These are phyloP conservation scores for Lepidium didymum DNA, from an alignment of 345 rosid species.

Conservation along the genomic window DNA sequence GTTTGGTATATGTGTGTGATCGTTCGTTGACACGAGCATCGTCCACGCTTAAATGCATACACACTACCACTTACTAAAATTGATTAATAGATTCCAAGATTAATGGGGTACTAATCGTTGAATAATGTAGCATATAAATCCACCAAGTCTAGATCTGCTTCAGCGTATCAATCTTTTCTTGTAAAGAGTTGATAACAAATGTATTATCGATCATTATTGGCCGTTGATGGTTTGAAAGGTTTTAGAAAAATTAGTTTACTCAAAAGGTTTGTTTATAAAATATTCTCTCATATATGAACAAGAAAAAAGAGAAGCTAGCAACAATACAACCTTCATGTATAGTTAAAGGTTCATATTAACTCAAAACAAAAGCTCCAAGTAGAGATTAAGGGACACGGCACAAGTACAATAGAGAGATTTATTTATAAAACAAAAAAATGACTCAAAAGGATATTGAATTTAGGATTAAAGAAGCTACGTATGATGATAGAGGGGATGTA, in stretches of 20 bases:
- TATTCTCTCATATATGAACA: background rate
- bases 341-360: background rate
- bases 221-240: background rate
- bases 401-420: background rate
- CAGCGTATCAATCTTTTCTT: background rate
- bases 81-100: background rate
- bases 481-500: background rate
- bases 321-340: background rate
- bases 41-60: background rate
- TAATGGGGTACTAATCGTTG: background rate
- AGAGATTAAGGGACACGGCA: background rate
- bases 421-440: background rate
- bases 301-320: background rate
- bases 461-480: conserved; percentile 4
- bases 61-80: background rate
- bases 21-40: background rate
- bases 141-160: background rate
- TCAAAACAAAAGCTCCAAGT: conserved; percentile 2
- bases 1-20: background rate
- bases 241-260: background rate
- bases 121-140: background rate
- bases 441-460: background rate
- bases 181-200: background rate
- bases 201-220: background rate
- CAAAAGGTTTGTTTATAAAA: background rate